phyloP scores from a whole-genome alignment of 257 asterid genomes.

The Nicotiana attenuata region DNA sequence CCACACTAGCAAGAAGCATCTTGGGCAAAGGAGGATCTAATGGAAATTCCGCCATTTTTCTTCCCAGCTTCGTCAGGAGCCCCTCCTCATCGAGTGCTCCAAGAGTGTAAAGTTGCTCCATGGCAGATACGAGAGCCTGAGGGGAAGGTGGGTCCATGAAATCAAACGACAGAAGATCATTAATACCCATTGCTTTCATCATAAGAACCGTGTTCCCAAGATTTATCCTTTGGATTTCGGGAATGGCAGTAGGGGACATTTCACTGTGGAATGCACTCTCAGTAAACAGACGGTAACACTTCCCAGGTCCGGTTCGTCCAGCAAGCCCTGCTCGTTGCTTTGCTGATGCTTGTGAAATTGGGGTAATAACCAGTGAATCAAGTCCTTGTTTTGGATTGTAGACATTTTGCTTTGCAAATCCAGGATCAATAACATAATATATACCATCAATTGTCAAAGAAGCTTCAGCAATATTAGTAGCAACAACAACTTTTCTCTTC shows the following conservation, averaged over 20 bases:
- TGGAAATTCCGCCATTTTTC: constrained; percentile 96
- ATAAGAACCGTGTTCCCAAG: constrained; percentile 77
- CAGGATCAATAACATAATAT: constrained; percentile 87
- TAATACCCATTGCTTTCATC: constrained; percentile 95
- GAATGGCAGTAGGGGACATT: constrained; percentile 87
- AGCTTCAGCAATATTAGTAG: constrained; percentile 94
- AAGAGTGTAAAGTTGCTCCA: constrained; percentile 87
- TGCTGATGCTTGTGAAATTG: constrained; percentile 97
- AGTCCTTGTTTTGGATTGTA: constrained; percentile 94
- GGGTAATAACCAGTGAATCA: constrained; percentile 87
- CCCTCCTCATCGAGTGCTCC: constrained; percentile 96
- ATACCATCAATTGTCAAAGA: constrained; percentile 96
- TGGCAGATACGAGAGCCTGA: constrained; percentile 84
- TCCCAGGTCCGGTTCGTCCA: constrained; percentile 93
- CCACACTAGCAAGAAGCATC: constrained; percentile 88
- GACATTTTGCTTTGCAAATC: constrained; percentile 93
- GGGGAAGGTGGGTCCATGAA: constrained; percentile 96
- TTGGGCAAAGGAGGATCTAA: constrained; percentile 86
- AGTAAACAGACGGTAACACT: constrained; percentile 91
- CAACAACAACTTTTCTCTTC: constrained; percentile 91
- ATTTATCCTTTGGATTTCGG: constrained; percentile 94
- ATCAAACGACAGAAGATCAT: constrained; percentile 79
- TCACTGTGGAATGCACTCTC: constrained; percentile 97
- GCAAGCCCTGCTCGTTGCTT: constrained; percentile 95
- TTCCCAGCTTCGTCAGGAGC: constrained; percentile 80